Evolutionary conservation across 2,329 filamentous ascomycete genomes (phyloP).

Genomic region (Fusarium sp.): DNA sequence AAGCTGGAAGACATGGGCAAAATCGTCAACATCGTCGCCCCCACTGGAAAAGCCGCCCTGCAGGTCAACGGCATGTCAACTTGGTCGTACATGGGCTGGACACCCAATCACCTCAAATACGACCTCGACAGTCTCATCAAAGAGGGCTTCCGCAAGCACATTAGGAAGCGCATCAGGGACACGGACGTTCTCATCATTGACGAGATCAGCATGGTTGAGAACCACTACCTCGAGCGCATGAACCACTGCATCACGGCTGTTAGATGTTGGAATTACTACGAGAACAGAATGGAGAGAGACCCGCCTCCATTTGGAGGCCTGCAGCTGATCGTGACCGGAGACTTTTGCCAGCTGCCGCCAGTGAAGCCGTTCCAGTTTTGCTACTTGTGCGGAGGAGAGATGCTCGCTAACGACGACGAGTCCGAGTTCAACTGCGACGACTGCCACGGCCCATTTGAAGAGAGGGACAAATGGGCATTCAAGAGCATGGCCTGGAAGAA

Average conservation of each 20-base stretch:
- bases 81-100: slow-evolving; percentile 69
- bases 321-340: slow-evolving; percentile 49
- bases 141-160: background rate
- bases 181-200: slow-evolving; percentile 72
- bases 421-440: slow-evolving; percentile 44
- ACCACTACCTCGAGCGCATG: slow-evolving; percentile 48
- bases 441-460: slow-evolving; percentile 52
- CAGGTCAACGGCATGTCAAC: slow-evolving; percentile 68
- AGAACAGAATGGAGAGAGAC: background rate
- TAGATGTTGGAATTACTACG: background rate
- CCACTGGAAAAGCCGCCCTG: slow-evolving; percentile 69
- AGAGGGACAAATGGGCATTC: slow-evolving; percentile 72
- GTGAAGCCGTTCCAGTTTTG: slow-evolving; percentile 63
- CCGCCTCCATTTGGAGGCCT: slow-evolving; percentile 39
- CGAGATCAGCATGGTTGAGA: slow-evolving; percentile 75
- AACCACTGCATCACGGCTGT: slow-evolving; percentile 48
- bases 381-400: slow-evolving; percentile 25
- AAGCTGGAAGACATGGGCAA: slow-evolving; percentile 11
- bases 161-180: slow-evolving; percentile 50
- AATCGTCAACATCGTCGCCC: slow-evolving; percentile 65
- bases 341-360: slow-evolving; percentile 71
- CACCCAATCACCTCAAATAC: slow-evolving; percentile 47
- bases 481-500: slow-evolving; percentile 64
- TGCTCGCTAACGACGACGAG: background rate
- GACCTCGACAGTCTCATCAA: background rate